Conservation (phyloP, 2,329 filamentous ascomycete genomes). For the Fusarium devonianum region DNA sequence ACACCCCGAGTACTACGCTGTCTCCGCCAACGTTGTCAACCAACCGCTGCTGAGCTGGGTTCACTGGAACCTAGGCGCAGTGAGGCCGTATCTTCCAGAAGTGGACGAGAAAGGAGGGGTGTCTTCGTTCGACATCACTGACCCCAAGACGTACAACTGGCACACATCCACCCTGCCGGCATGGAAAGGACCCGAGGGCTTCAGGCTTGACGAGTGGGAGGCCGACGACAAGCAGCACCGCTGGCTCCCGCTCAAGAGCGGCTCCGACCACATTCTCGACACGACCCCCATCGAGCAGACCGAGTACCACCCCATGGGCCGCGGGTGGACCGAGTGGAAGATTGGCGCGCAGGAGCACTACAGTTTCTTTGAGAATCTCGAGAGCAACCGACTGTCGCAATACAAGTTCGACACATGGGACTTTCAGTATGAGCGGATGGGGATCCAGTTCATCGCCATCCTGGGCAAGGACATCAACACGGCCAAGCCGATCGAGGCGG, state of each 20-base stretch:
- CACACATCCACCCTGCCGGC: conserved; percentile 48
- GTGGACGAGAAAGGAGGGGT: conserved; percentile 34
- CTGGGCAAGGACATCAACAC: conserved; percentile 59
- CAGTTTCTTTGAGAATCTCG: conserved; percentile 59
- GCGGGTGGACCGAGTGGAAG: conserved; percentile 57
- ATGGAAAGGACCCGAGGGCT: conserved; percentile 43
- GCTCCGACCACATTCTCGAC: conserved; percentile 49
- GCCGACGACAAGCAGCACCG: conserved; percentile 54
- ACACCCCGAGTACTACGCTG: conserved; percentile 57
- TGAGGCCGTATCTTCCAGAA: conserved; percentile 63
- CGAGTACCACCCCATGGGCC: conserved; percentile 55
- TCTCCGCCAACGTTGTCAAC: conserved; percentile 65
- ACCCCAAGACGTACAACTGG: conserved; percentile 44
- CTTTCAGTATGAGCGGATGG: conserved; percentile 58
- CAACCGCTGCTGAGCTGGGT: conserved; percentile 61
- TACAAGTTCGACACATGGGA: conserved; percentile 60
- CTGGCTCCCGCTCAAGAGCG: conserved; percentile 54
- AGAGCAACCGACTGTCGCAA: conserved; percentile 51
- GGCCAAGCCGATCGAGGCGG: conserved; percentile 53
- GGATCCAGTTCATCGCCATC: conserved; percentile 62
- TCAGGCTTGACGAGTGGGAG: conserved; percentile 44
- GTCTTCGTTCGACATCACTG: conserved; percentile 36
- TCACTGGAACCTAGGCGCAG: conserved; percentile 60
- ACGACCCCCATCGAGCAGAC: conserved; percentile 57
- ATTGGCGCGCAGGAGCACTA: conserved; percentile 58